Evolutionary conservation across 192 early-diverging fungal genomes (phyloP).

Genomic region (Obelidium mucronatum): DNA sequence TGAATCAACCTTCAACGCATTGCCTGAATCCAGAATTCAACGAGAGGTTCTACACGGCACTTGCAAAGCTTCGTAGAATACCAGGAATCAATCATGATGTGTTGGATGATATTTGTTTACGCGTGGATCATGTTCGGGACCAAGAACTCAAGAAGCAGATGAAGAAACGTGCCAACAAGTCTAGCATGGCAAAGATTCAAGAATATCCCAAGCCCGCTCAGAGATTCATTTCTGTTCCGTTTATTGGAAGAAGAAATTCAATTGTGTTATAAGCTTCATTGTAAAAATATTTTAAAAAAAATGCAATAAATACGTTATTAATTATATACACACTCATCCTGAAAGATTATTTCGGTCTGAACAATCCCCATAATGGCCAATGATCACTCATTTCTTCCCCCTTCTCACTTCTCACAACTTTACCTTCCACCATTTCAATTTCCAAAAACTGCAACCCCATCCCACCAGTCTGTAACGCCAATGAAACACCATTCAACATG

Average conservation of each 20-base stretch:
- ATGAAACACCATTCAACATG: conserved; percentile 3
- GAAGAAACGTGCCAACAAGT: background rate
- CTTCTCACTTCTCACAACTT: conserved; percentile 1
- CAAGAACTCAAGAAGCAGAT: background rate
- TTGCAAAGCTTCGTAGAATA: background rate
- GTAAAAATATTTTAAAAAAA: background rate
- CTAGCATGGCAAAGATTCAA: background rate
- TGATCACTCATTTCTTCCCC: conserved; percentile 37
- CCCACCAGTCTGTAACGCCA: conserved; percentile 9
- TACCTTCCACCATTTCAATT: conserved; percentile 33
- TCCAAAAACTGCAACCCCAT: conserved; percentile 13
- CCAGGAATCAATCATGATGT: background rate
- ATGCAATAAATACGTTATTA: too few relatives aligned
- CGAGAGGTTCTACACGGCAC: background rate
- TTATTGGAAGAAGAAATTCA: background rate
- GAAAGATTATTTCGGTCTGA: conserved; percentile 14
- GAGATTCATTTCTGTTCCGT: background rate
- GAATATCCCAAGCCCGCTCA: background rate
- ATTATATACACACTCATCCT: too few relatives aligned
- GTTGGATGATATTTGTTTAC: background rate
- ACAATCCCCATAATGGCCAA: conserved; percentile 28
- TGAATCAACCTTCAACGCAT: background rate
- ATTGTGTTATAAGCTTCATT: background rate
- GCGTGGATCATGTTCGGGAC: background rate
- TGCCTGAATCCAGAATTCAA: background rate